Evolutionary conservation across 1,284 basidiomycete species (phyloP), one percentile per base, ranked within the genome.

Genomic region (Apiotrichum mycotoxinovorans): DNA sequence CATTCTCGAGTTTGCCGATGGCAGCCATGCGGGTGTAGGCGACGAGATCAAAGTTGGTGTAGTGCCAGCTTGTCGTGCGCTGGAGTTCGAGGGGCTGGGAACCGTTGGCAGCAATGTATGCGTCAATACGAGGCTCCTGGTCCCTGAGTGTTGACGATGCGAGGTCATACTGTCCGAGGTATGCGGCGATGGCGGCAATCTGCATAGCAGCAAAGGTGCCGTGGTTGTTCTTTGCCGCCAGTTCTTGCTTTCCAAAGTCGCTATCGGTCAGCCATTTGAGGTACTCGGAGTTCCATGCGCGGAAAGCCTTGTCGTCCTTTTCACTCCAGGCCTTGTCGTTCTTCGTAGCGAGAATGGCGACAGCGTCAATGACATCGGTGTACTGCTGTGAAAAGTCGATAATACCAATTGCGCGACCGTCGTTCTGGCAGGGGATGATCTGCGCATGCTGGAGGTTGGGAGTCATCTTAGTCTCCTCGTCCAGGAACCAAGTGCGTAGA

Each of bases 361-460:
- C 57, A 9, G 52, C 57, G 30, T 58, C 57, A 12, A 54, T 17
- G 8, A 58, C 57, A 17, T 49, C 49, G 1, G 52, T 58, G 50
- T 55, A 55, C 45, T 58, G 52, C 57, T 58, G 57, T 2, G 57
- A 46, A 26, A 58, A 58, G 53, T 58, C 57, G 49, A 58, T 58
- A 25, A 58, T 55, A 34, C 57, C 57, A 10, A 52, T 54, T 3
- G 49, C 23, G 12, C 57, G 52, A 5, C 57, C 57, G 5, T 17
- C 22, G 45, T 55, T 52, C 34, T 37, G 37, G 53, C 57, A 58
- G 0, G 52, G 52, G 15, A 51, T 18, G 20, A 58, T 52, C 45
- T 58, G 57, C n/a, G 57, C 52, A 20, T 58, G 57, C 33, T 48
- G 11, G 4, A 58, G 53, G 34, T 58, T 33, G 1, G 57, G 57